Percentiles rank a stretch among this genome's conserved stretches.
These are phyloP conservation scores for Arachis hypogaea DNA, from an alignment of 306 rosid species.

Conservation along the genomic window DNA sequence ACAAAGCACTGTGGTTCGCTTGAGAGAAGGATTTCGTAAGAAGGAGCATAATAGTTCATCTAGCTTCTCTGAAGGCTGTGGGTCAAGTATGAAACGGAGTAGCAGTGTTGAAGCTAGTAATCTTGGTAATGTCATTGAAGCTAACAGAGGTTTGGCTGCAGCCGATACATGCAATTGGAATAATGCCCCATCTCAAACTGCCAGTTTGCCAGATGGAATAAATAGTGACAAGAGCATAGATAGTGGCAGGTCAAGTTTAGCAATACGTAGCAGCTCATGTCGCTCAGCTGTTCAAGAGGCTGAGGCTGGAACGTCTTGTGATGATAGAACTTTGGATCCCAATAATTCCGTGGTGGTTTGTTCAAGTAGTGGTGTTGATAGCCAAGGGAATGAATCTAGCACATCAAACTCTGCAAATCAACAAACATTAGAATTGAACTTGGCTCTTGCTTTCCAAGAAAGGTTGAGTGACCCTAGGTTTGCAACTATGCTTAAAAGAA, in stretches of 20 bases:
- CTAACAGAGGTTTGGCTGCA: conserved; percentile 61
- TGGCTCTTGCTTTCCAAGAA: conserved; percentile 95
- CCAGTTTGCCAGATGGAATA: conserved; percentile 83
- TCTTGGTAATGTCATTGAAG: conserved; percentile 74
- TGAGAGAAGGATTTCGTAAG: conserved; percentile 95
- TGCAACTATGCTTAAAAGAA: conserved; percentile 80
- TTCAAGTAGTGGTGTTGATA: conserved; percentile 91
- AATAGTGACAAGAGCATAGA: conserved; percentile 95
- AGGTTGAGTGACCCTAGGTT: conserved; percentile 95
- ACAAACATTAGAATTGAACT: conserved; percentile 83
- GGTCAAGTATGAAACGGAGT: conserved; percentile 97
- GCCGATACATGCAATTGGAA: conserved; percentile 85
- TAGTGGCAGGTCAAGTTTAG: conserved; percentile 98
- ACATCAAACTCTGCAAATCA: conserved; percentile 90
- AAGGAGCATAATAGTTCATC: conserved; percentile 97
- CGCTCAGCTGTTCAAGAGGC: conserved; percentile 89
- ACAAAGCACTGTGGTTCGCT: conserved; percentile 94
- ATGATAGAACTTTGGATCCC: conserved; percentile 73
- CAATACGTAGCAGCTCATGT: conserved; percentile 90
- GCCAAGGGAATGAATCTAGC: conserved; percentile 93
- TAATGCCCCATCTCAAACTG: conserved; percentile 63
- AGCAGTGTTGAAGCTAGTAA: conserved; percentile 94
- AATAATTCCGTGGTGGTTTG: conserved; percentile 71
- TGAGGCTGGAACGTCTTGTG: conserved; percentile 66
- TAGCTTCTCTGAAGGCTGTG: conserved; percentile 97